Conservation (phyloP, 768 basidiomycete species). For the Suillus fuscotomentosus region DNA sequence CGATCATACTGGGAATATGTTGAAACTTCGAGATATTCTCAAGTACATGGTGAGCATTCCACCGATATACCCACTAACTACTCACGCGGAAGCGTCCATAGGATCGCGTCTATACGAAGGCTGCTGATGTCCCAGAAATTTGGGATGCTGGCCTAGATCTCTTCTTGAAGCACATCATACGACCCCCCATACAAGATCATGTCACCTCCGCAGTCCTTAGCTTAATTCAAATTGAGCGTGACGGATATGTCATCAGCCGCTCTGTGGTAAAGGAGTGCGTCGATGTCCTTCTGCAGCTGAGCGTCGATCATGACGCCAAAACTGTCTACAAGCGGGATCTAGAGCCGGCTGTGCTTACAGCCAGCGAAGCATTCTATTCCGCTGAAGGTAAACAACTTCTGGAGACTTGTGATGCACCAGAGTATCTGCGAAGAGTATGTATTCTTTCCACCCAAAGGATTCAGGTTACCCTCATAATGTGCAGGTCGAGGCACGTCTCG, state of each 20-base stretch:
- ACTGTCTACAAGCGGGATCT: slow-evolving; percentile 82
- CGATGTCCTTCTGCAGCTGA: slow-evolving; percentile 76
- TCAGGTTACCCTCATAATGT: slow-evolving; percentile 14
- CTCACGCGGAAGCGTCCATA: slow-evolving; percentile 31
- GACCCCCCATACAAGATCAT: slow-evolving; percentile 79
- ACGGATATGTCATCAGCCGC: slow-evolving; percentile 88
- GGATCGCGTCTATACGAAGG: slow-evolving; percentile 88
- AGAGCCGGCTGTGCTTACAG: slow-evolving; percentile 76
- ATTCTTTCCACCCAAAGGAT: neutral
- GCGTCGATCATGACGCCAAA: slow-evolving; percentile 43
- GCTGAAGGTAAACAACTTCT: slow-evolving; percentile 70
- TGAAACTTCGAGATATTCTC: slow-evolving; percentile 83
- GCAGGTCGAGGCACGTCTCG: slow-evolving; percentile 79
- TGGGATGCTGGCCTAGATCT: slow-evolving; percentile 80
- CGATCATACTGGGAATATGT: slow-evolving; percentile 88
- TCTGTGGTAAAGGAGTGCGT: slow-evolving; percentile 88
- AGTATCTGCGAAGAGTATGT: slow-evolving; percentile 73
- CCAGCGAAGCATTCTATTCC: slow-evolving; percentile 79
- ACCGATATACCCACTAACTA: slow-evolving; percentile 6
- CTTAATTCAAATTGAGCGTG: slow-evolving; percentile 88
- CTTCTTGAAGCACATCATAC: slow-evolving; percentile 81
- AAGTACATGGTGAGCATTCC: slow-evolving; percentile 84
- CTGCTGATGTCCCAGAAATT: slow-evolving; percentile 74
- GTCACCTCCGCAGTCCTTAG: slow-evolving; percentile 78
- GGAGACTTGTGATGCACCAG: slow-evolving; percentile 73